These are phyloP conservation scores for Jacaranda copaia DNA, from an alignment of 257 asterid genomes.

Conservation along the genomic window DNA sequence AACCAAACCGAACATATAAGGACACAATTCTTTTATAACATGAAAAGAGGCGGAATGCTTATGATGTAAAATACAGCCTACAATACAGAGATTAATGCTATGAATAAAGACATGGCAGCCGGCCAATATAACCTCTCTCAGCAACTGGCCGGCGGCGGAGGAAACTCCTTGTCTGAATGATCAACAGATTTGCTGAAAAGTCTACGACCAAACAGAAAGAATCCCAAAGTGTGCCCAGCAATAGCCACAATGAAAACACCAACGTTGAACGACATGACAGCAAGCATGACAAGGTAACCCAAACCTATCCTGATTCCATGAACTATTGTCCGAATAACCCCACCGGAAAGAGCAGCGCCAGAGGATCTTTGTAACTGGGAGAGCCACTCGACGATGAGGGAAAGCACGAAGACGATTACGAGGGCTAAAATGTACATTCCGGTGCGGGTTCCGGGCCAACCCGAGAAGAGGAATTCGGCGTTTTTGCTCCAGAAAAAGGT, in stretches of 20 bases:
- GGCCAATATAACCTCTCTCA: background rate
- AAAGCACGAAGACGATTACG: constrained; percentile 49
- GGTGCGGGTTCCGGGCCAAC: constrained; percentile 68
- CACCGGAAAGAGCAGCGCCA: constrained; percentile 26
- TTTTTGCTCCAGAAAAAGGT: constrained; percentile 79
- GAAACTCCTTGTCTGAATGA: constrained; percentile 35
- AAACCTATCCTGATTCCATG: constrained; percentile 54
- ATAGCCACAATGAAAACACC: constrained; percentile 69
- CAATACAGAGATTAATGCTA: no score
- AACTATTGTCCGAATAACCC: constrained; percentile 43
- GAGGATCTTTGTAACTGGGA: constrained; percentile 35
- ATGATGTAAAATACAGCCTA: no score
- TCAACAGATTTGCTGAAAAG: constrained; percentile 41
- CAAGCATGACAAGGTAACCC: constrained; percentile 71
- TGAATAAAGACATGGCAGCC: no score
- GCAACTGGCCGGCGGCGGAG: constrained; percentile 41
- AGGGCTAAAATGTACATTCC: constrained; percentile 72
- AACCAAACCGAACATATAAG: no score
- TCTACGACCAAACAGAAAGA: constrained; percentile 61
- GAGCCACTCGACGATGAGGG: constrained; percentile 59
- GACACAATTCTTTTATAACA: no score
- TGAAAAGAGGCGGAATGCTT: no score
- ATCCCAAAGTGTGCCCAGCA: constrained; percentile 65
- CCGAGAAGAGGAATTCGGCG: constrained; percentile 67
- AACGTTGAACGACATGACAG: constrained; percentile 76